These are phyloP conservation scores for Tetradesmus lagerheimii DNA, from an alignment of 139 green algal species.

Conservation along the genomic window DNA sequence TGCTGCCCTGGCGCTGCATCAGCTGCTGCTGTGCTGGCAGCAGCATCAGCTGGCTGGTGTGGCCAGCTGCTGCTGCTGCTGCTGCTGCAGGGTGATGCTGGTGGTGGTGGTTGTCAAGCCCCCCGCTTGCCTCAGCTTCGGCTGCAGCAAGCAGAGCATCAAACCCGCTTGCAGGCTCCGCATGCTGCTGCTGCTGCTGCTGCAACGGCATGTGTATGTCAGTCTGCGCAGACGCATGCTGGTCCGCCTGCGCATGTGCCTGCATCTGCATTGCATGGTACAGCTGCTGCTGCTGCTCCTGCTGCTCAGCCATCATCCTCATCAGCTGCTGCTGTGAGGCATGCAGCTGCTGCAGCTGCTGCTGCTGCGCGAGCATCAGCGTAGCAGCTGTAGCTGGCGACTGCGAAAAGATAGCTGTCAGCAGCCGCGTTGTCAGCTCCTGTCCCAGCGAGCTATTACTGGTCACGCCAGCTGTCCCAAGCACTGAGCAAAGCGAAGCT, in stretches of 20 bases:
- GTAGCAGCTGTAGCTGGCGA: background rate
- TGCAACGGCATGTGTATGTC: background rate
- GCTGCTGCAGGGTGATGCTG: conserved; percentile 1
- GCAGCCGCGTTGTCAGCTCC: background rate
- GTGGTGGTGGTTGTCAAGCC: background rate
- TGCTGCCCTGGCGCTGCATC: background rate
- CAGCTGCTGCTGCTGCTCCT: conserved; percentile 19
- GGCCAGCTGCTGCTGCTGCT: background rate
- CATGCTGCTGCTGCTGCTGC: background rate
- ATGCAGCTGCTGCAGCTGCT: conserved; percentile 30
- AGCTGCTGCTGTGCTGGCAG: background rate
- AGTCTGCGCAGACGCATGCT: background rate
- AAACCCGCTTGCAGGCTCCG: background rate
- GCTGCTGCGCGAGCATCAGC: conserved; percentile 13
- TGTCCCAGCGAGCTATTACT: background rate
- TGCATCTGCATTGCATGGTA: background rate
- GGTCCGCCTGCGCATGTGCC: background rate
- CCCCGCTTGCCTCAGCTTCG: background rate
- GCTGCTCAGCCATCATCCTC: background rate
- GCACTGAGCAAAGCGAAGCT: background rate
- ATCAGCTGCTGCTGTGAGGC: conserved; percentile 18
- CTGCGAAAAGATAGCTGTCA: background rate
- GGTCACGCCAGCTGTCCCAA: background rate
- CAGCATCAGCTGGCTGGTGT: background rate
- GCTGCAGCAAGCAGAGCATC: background rate